Evolutionary conservation across 345 rosid genomes (phyloP).

Genomic region (Lepidium didymum): DNA sequence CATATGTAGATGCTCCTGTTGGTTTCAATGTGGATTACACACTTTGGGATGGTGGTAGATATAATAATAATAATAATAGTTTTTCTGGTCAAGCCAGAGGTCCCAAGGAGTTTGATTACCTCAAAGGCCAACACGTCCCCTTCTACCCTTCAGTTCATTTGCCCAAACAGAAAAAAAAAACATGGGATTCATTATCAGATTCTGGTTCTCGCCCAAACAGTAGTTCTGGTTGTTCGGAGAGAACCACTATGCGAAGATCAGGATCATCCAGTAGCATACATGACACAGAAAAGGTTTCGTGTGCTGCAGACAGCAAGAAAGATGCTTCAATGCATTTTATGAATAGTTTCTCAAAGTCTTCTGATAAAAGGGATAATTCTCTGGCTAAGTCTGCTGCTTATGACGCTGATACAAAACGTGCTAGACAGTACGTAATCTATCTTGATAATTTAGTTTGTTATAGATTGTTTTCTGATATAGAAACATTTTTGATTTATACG

Average conservation of each 20-base stretch:
- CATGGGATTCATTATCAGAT: slow-evolving; percentile 49
- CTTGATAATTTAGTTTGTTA: neutral
- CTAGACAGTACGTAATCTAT: slow-evolving; percentile 69
- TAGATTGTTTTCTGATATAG: neutral
- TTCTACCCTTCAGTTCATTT: slow-evolving; percentile 37
- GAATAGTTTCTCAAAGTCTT: slow-evolving; percentile 38
- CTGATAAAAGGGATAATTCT: slow-evolving; percentile 27
- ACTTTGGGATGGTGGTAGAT: slow-evolving; percentile 48
- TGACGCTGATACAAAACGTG: slow-evolving; percentile 58
- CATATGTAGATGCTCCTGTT: slow-evolving; percentile 56
- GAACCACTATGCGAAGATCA: slow-evolving; percentile 33
- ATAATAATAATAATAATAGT: slow-evolving; percentile 34
- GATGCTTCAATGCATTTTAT: slow-evolving; percentile 32
- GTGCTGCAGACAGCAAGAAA: slow-evolving; percentile 39
- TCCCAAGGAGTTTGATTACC: slow-evolving; percentile 32
- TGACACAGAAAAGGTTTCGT: slow-evolving; percentile 39
- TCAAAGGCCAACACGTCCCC: slow-evolving; percentile 29
- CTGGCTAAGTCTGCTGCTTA: slow-evolving; percentile 37
- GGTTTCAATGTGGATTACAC: slow-evolving; percentile 37
- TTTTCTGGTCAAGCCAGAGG: slow-evolving; percentile 46
- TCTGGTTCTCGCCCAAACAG: slow-evolving; percentile 30
- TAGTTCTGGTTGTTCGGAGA: slow-evolving; percentile 42
- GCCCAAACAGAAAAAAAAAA: slow-evolving; percentile 42
- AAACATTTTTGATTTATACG: neutral
- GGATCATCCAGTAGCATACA: slow-evolving; percentile 38